Percentiles rank a stretch among this genome's conserved stretches.
These are phyloP conservation scores for Butyriboletus loyo DNA, from an alignment of 768 basidiomycete species.

Conservation along the genomic window DNA sequence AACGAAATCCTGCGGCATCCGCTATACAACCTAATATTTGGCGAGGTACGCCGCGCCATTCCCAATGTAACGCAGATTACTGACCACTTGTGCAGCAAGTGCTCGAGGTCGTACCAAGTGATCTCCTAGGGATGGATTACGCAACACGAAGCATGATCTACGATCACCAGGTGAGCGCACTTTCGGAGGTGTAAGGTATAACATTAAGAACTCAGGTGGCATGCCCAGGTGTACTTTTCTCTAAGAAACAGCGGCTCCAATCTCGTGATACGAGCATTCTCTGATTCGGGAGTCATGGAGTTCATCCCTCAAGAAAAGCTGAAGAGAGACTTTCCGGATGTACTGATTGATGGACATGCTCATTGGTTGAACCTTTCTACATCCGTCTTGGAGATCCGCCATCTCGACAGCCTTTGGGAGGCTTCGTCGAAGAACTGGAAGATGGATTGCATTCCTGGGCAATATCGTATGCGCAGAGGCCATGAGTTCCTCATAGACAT, in stretches of 20 bases:
- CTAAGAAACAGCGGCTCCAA: conserved; percentile 4
- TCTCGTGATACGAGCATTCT: conserved; percentile 18
- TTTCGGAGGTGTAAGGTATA: not conserved
- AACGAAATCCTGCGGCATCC: conserved; percentile 16
- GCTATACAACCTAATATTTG: conserved; percentile 20
- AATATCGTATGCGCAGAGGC: conserved; percentile 1
- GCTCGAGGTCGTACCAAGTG: conserved; percentile 21
- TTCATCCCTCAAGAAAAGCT: conserved; percentile 20
- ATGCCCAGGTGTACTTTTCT: conserved; percentile 24
- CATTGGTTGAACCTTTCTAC: conserved; percentile 29
- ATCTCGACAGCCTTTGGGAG: conserved; percentile 17
- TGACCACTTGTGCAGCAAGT: conserved; percentile 17
- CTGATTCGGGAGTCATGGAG: conserved; percentile 1
- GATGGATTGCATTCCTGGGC: conserved; percentile 5
- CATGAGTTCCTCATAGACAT: conserved; percentile 19
- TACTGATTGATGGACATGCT: conserved; percentile 13
- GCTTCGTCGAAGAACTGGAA: conserved; percentile 20
- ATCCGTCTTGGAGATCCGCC: conserved; percentile 23
- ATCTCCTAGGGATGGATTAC: conserved; percentile 28
- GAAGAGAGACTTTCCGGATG: conserved; percentile 19
- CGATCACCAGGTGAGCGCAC: conserved; percentile 15
- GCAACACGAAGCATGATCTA: conserved; percentile 16
- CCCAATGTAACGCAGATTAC: not conserved
- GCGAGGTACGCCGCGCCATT: conserved; percentile 10
- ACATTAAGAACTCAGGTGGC: not conserved